Evolutionary conservation across 305 asterid genomes (phyloP), one percentile per base, ranked within the genome.

Genomic region (Solanum hybrid): DNA sequence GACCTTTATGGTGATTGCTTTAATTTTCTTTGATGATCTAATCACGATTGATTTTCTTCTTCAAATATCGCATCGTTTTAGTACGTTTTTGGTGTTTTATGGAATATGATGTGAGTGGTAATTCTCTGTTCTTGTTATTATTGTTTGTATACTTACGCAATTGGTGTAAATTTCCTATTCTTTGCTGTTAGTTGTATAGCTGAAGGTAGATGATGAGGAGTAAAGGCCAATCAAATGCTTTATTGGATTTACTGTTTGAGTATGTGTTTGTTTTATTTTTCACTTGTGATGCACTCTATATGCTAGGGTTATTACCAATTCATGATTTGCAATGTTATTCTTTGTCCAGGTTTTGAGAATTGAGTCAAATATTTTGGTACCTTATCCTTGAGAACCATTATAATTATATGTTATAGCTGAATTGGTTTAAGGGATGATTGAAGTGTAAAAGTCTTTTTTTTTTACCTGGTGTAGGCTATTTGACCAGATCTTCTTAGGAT

Each of bases 1-100:
- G 64, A 51, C 64, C 64, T 51, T 51, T 51, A 51, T 56, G 66
- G n/a, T 77, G 78, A 82, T 36, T 90, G 72, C 69, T 72, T 86
- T 86, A 10, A 14, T 90, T 78, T 89, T 89, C 29, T 89, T 38
- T 90, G 90, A 77, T 34, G 87, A 87, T 90, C 88, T 82, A 38
- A 87, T 89, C 71, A 34, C 87, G 35, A 32, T 38, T 71, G 60
- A 32, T 84, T 13, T 72, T 45, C 76, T 40, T 38, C 77, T 15
- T 89, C 51, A 40, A 71, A n/a, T 82, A 12, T 56, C n/a, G n/a
- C 66, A 56, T 56, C 4, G 0, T 56, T 56, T 56, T 56, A 56
- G 66, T 56, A 56, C 24, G 15, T 73, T 40, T 42, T 40, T 51
- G 14, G 38, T 66, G 27, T 81, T 32, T 34, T 56, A 10, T 84